Evolutionary conservation across 1,284 basidiomycete genomes (phyloP), one percentile per base, ranked within the genome.

Genomic region (Meira miltonrushii): DNA sequence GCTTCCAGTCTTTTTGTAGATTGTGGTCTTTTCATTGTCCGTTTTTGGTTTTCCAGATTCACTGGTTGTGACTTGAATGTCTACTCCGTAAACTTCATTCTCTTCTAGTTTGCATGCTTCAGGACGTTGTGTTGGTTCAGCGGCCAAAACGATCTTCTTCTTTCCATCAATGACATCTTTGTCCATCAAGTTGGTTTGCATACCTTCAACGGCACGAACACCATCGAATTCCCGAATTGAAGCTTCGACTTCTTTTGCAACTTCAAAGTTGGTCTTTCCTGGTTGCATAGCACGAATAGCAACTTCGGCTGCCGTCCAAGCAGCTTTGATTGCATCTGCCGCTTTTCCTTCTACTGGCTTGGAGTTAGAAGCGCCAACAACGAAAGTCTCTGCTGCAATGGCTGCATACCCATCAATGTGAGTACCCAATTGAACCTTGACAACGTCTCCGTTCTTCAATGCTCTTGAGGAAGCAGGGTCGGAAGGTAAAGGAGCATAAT

Each of bases 131-230:
- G 66, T 60, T 9, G 70, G 60, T 50, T 74, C 73, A 52, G 54
- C 21, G 39, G 58, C 55, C 40, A 60, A 46, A 39, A 60, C 67
- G 80, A 98, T 82, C 59, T 93, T 86, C 84, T 96, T 97, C 84
- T 94, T 95, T 66, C 92, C 92, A 80, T 96, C 93, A 72, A 95
- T 92, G 64, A 92, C 87, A 77, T 94, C 92, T 79, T 94, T 88
- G 37, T 86, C 84, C 79, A 96, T 92, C 54, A 48, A 41, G 82
- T 89, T 91, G 55, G 89, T 90, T 40, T 92, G 84, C 88, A 91
- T 92, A 49, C 71, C 71, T 56, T 74, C 75, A 23, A 77, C 70
- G 37, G 67, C 67, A 23, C 66, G 67, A 62, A 67, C 65, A 37
- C 58, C 53, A 17, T 66, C 68, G 67, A 80, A 80, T 57, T 80